Percentiles rank a stretch among this genome's conserved stretches.
These are phyloP conservation scores for Puccinia triticina DNA, from an alignment of 1,284 basidiomycete species.

Conservation along the genomic window DNA sequence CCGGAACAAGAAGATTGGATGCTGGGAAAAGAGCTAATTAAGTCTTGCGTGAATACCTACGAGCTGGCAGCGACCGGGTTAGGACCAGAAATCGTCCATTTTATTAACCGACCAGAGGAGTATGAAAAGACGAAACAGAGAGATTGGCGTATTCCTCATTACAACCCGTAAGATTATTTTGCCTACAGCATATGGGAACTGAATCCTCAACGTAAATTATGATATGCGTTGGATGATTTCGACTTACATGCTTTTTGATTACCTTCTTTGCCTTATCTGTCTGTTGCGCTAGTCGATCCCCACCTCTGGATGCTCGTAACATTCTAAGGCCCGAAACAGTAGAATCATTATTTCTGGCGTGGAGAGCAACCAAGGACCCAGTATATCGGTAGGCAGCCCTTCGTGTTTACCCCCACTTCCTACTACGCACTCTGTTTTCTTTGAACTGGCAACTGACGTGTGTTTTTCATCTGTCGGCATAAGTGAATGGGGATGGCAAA, in stretches of 20 bases:
- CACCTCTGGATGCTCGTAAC: conserved; percentile 46
- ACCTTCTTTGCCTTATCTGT: conserved; percentile 58
- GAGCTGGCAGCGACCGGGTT: conserved; percentile 73
- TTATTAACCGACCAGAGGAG: conserved; percentile 52
- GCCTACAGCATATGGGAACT: not conserved
- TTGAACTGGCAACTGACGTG: conserved; percentile 52
- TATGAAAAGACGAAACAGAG: conserved; percentile 48
- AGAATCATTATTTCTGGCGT: conserved; percentile 86
- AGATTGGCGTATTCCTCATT: conserved; percentile 59
- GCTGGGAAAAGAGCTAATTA: conserved; percentile 76
- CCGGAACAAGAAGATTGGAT: conserved; percentile 75
- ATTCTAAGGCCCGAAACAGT: conserved; percentile 80
- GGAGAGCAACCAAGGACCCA: conserved; percentile 78
- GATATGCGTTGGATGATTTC: not conserved
- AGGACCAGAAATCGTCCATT: conserved; percentile 60
- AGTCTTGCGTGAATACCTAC: conserved; percentile 84
- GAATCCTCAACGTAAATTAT: not conserved
- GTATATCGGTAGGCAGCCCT: conserved; percentile 67
- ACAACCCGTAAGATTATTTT: conserved; percentile 13
- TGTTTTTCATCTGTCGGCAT: not conserved
- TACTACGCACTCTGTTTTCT: not conserved
- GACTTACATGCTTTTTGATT: not conserved
- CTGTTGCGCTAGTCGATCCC: conserved; percentile 9
- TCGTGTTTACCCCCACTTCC: not conserved
- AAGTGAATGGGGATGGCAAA: conserved; percentile 78